phyloP scores from a whole-genome alignment of 345 rosid genomes.

The Melaleuca alternifolia region DNA sequence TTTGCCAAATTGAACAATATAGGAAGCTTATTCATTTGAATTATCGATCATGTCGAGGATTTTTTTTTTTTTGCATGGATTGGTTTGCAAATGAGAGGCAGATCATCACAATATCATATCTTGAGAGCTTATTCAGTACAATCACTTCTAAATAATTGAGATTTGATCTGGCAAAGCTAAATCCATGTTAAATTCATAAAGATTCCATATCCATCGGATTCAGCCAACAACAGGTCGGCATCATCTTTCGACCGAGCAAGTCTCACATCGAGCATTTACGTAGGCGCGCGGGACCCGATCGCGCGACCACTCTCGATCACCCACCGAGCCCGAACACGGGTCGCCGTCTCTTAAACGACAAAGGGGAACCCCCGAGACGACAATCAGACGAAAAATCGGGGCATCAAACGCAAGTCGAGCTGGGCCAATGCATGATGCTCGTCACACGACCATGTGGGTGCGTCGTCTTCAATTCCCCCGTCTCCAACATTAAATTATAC shows the following conservation, averaged over 20 bases:
- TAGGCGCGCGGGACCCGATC: not conserved
- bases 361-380: not conserved
- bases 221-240: not conserved
- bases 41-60: not conserved
- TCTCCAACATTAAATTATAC: not conserved
- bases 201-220: not conserved
- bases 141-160: not conserved
- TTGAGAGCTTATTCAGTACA: not conserved
- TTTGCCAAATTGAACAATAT: not conserved
- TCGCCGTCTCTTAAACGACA: not conserved
- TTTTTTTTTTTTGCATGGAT: not conserved
- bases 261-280: not conserved
- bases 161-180: not conserved
- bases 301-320: not conserved
- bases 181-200: not conserved
- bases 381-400: not conserved
- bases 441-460: not conserved
- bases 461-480: not conserved
- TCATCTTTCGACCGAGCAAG: rapidly evolving
- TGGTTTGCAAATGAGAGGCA: not conserved
- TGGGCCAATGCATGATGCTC: not conserved
- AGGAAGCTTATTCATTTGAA: not conserved
- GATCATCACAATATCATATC: not conserved
- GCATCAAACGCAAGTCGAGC: not conserved
- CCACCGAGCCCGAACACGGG: not conserved